phyloP scores from a whole-genome alignment of 2,329 filamentous ascomycete genomes.

The Cercospora sojina region DNA sequence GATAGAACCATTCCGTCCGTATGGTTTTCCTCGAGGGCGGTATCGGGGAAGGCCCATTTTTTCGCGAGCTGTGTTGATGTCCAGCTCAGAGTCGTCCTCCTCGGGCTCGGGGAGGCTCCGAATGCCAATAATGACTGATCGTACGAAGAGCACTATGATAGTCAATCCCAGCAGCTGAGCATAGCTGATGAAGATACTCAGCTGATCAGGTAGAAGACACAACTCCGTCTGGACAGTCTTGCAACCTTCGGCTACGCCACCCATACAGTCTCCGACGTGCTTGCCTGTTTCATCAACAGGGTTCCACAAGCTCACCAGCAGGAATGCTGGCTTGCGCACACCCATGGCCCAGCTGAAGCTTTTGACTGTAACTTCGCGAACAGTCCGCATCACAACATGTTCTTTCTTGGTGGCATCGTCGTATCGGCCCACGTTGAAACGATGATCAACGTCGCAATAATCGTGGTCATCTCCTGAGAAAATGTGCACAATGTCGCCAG shows the following conservation, averaged over 20 bases:
- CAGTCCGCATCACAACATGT: conserved; percentile 52
- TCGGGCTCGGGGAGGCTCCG: conserved; percentile 19
- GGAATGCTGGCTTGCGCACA: conserved; percentile 79
- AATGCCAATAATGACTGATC: conserved; percentile 43
- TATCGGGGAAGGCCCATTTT: conserved; percentile 16
- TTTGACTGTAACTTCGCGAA: conserved; percentile 88
- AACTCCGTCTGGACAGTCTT: conserved; percentile 81
- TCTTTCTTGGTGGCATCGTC: conserved; percentile 37
- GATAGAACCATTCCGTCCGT: conserved; percentile 28
- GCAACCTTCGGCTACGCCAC: conserved; percentile 24
- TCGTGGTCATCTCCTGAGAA: conserved; percentile 98
- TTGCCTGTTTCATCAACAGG: conserved; percentile 63
- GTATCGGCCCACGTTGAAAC: conserved; percentile 39
- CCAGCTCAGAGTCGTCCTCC: conserved; percentile 17
- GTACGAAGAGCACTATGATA: conserved; percentile 47
- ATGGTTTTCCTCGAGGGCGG: conserved; percentile 14
- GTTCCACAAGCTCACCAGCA: conserved; percentile 89
- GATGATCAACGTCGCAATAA: conserved; percentile 88
- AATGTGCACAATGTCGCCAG: conserved; percentile 75
- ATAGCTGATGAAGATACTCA: conserved; percentile 81
- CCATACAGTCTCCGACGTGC: conserved; percentile 25
- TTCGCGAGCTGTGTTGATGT: conserved; percentile 10
- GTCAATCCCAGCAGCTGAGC: conserved; percentile 60
- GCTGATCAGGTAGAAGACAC: conserved; percentile 85
- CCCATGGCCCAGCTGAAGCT: conserved; percentile 96